phyloP scores from a whole-genome alignment of 2,329 filamentous ascomycete genomes.

The Daldinia sp. region DNA sequence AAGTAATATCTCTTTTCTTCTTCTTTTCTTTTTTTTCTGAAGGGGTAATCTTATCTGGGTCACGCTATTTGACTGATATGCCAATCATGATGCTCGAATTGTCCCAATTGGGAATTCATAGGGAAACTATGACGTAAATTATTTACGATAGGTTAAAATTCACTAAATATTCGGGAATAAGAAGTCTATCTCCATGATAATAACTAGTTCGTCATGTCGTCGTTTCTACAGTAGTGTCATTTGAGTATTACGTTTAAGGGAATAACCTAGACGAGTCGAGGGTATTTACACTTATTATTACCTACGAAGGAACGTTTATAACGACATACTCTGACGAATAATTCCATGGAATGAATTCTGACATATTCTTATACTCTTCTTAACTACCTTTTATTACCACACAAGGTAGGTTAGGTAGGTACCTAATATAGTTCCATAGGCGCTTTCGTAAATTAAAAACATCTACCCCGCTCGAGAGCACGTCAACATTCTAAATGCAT shows the following conservation, averaged over 20 bases:
- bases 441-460: neutral
- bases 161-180: neutral
- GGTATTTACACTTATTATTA: neutral
- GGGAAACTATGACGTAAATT: slow-evolving; percentile 7
- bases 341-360: too few species aligned
- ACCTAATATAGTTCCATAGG: too few species aligned
- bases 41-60: neutral
- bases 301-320: too few species aligned
- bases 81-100: slow-evolving; percentile 24
- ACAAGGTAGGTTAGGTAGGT: too few species aligned
- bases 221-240: too few species aligned
- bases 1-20: slow-evolving; percentile 16
- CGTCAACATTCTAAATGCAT: slow-evolving; percentile 22
- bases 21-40: neutral
- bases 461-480: slow-evolving; percentile 18
- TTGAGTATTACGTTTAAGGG: neutral
- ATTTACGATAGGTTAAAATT: neutral
- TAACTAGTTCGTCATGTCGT: too few species aligned
- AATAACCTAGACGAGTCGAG: neutral
- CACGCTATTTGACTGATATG: neutral
- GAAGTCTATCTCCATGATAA: slow-evolving; percentile 1
- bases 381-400: too few species aligned
- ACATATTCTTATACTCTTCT: too few species aligned
- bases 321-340: too few species aligned
- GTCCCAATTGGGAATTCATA: slow-evolving; percentile 22